These are phyloP conservation scores for Cephaloascus albidus DNA, from an alignment of 805 yeast genomes.

Conservation along the genomic window DNA sequence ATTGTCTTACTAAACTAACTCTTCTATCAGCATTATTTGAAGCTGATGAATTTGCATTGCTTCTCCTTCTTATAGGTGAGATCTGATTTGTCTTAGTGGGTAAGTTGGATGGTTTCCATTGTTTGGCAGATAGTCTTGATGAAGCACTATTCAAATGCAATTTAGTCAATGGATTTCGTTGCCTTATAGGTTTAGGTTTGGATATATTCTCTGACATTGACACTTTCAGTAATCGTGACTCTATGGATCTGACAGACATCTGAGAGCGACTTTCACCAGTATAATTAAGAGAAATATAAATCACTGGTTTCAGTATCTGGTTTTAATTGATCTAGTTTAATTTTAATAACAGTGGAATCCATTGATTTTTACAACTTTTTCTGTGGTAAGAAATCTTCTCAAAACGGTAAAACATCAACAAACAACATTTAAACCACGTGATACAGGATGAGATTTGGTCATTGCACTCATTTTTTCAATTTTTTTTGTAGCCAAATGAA, in stretches of 20 bases:
- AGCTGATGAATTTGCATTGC: neutral
- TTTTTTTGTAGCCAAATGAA: too few species aligned
- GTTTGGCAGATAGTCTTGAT: neutral
- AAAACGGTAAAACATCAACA: neutral
- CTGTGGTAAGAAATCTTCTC: neutral
- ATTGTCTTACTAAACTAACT: neutral
- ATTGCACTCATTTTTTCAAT: too few species aligned
- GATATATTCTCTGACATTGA: neutral
- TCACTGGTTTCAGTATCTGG: too few species aligned
- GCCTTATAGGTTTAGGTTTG: neutral
- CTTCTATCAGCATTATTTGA: neutral
- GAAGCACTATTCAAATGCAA: neutral
- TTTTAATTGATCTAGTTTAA: too few species aligned
- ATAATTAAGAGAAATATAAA: too few species aligned
- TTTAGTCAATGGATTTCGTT: neutral
- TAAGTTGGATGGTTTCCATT: constrained; percentile 1
- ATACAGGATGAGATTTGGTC: too few species aligned
- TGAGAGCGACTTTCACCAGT: too few species aligned
- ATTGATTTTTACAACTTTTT: too few species aligned
- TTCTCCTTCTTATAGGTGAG: neutral
- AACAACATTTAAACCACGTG: too few species aligned
- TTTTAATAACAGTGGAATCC: too few species aligned
- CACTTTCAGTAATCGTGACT: neutral
- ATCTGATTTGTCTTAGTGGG: neutral
- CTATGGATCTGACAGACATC: neutral